Conservation (phyloP, 352 stramenopile species). For the Aphanomyces cochlioides region DNA sequence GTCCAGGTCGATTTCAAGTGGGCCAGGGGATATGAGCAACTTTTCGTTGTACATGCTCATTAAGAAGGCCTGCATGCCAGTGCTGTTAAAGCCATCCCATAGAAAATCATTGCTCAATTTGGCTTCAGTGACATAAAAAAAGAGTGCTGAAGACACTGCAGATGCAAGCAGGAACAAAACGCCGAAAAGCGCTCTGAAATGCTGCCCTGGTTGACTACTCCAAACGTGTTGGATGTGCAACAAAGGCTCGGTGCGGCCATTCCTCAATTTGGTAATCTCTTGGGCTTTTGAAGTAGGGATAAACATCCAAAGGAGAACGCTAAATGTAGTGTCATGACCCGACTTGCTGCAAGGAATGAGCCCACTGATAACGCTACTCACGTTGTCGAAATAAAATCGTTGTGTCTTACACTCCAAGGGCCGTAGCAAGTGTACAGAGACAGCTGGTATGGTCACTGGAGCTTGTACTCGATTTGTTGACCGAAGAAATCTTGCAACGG, state of each 20-base stretch:
- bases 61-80: conserved; percentile 11
- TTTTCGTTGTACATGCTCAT: not conserved
- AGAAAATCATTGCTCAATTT: conserved; percentile 10
- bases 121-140: not conserved
- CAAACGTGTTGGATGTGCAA: not conserved
- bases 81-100: conserved; percentile 15
- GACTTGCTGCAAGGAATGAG: not conserved
- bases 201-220: not conserved
- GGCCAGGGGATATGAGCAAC: not conserved
- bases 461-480: not conserved
- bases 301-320: not conserved
- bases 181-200: not conserved
- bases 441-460: not conserved
- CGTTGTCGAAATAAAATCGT: not conserved
- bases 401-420: not conserved
- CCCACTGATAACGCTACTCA: not conserved
- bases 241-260: not conserved
- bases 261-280: not conserved
- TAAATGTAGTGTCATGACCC: not conserved
- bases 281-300: not conserved
- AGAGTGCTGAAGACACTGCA: not conserved
- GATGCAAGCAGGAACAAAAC: not conserved
- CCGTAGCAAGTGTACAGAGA: not conserved
- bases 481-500: not conserved
- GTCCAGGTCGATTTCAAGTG: conserved; percentile 1